Conservation (phyloP, 768 basidiomycete species). For the Boletus rubropictus region DNA sequence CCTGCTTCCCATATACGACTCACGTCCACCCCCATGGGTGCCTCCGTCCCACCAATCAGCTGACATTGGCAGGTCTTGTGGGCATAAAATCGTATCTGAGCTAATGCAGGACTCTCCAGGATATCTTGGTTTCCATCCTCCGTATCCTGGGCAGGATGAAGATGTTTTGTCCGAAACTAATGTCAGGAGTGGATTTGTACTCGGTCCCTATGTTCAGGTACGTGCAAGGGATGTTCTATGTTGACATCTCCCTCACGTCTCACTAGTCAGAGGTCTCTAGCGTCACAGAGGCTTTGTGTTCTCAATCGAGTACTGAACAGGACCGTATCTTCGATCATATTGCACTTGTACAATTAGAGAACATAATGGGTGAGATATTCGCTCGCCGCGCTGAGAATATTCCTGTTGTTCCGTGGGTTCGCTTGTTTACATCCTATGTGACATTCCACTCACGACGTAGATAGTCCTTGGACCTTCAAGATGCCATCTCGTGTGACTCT, state of each 20-base stretch:
- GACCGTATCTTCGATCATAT: conserved; percentile 46
- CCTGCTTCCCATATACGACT: conserved; percentile 51
- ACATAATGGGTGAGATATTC: conserved; percentile 74
- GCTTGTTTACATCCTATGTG: neutral
- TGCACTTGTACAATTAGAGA: conserved; percentile 57
- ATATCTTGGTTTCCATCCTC: conserved; percentile 72
- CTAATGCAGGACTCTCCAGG: conserved; percentile 37
- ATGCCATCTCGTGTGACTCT: conserved; percentile 79
- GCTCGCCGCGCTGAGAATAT: conserved; percentile 51
- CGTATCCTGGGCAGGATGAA: conserved; percentile 68
- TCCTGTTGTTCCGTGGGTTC: conserved; percentile 59
- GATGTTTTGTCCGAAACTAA: conserved; percentile 60
- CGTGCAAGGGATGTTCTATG: conserved; percentile 17
- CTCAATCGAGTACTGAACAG: conserved; percentile 25
- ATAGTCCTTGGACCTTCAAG: conserved; percentile 59
- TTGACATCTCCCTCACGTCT: neutral
- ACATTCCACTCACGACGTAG: neutral
- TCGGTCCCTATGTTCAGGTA: conserved; percentile 54
- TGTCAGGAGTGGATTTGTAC: conserved; percentile 59
- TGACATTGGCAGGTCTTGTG: conserved; percentile 53
- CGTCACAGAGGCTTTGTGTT: conserved; percentile 10
- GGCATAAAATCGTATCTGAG: neutral
- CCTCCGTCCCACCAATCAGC: conserved; percentile 59
- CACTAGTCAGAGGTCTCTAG: conserved; percentile 21
- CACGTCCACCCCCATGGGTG: conserved; percentile 68